Evolutionary conservation across 2,329 filamentous ascomycete genomes (phyloP).

Genomic region (Aspergillus puulaauensis): DNA sequence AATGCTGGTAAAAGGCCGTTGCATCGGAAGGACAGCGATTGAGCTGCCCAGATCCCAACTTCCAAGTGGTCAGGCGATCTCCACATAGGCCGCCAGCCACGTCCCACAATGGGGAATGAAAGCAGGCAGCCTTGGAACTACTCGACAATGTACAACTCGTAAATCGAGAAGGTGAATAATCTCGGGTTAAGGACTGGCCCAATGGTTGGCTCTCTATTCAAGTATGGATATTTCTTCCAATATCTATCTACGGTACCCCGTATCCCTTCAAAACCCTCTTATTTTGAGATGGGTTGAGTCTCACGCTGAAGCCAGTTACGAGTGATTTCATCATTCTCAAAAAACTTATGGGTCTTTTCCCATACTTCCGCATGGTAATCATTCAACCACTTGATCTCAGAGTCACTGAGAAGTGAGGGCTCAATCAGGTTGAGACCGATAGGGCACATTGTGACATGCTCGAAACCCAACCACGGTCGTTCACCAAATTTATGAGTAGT

Average conservation of each 20-base stretch:
- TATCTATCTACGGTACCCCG: neutral
- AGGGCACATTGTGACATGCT: conserved; percentile 96
- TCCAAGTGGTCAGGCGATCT: neutral
- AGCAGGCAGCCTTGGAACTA: neutral
- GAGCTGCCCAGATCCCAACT: neutral
- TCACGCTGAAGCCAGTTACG: conserved; percentile 82
- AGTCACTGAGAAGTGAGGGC: conserved; percentile 64
- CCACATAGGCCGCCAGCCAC: conserved; percentile 17
- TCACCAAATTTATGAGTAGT: conserved; percentile 88
- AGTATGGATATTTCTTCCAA: neutral
- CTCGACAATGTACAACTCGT: neutral
- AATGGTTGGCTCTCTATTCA: neutral
- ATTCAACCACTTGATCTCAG: conserved; percentile 85
- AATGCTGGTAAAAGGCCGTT: neutral
- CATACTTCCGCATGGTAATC: conserved; percentile 78
- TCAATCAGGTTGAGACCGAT: conserved; percentile 90
- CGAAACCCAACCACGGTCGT: conserved; percentile 91
- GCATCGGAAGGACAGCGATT: conserved; percentile 1
- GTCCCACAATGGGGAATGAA: conserved; percentile 2
- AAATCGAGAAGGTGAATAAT: neutral
- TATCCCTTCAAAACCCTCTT: conserved; percentile 8
- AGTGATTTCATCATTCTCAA: conserved; percentile 70
- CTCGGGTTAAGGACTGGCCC: neutral
- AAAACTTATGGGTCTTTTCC: conserved; percentile 76
- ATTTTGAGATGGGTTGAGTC: conserved; percentile 63